Base-by-base conservation (phyloP, 2,329 filamentous ascomycete species). In the Aspergillus pseudonomiae region DNA sequence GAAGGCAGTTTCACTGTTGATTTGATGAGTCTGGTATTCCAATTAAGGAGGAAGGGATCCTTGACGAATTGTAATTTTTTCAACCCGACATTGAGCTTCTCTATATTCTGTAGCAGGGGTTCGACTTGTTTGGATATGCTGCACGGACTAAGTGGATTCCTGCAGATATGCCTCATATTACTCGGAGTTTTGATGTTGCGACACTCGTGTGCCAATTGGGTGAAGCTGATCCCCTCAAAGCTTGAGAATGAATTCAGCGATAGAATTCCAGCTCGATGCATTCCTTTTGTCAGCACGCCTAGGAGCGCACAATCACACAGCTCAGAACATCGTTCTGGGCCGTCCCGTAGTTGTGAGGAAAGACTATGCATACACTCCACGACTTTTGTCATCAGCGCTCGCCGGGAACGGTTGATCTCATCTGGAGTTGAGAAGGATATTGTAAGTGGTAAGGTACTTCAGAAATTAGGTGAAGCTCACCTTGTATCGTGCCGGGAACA, bases 71-170 rank as follows among this genome's bases (percentile, higher is more conserved):
- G 14, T 4, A 16, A 41, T 19, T 9, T 9, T 1, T 41, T 6
- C 14, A 41, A 19, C 6, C 36, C 36, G 1, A 41, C 36, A 2
- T 41, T 41, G 6, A 41, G 16, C 16, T 19, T 41, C 16, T 41
- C 36, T 14, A 19, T 7, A 41, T 19, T 9, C 19, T 0, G 19
- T 4, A 41, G 9, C 6, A 41, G 0, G 19, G 36, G 36, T 7
- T n/a, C 16, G 19, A 41, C 6, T 6, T 19, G 19, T 9, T 0
- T 0, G 19, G 0, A n/a, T 19, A 41, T 7, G 16, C 1, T 19
- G 36, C 36, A 39, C 2, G 0, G 2, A 2, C 2, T 6, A 19
- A 16, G 19, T 39, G 36, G 7, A 0, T 19, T 0, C 5, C 6
- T 19, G 19, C 36, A 39, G 2, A 2, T 19, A 39, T 16, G 0